These are phyloP conservation scores for Phaffia tasmanica DNA, from an alignment of 768 basidiomycete species.

Conservation along the genomic window DNA sequence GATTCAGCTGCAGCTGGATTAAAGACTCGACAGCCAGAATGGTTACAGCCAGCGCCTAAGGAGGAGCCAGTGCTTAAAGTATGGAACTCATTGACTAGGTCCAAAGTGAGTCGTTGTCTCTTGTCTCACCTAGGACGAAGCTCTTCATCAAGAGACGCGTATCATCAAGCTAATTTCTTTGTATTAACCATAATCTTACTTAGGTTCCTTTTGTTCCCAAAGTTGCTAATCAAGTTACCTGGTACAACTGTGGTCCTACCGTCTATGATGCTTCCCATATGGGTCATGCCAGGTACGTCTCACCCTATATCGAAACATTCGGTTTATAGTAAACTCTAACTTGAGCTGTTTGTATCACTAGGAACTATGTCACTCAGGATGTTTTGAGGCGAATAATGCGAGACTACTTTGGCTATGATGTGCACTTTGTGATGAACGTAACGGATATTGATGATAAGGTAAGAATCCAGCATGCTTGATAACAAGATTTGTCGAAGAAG, in stretches of 20 bases:
- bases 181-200: constrained; percentile 66
- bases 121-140: not conserved
- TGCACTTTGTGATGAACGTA: constrained; percentile 98
- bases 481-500: not conserved
- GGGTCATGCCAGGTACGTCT: constrained; percentile 82
- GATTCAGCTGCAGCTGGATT: no score
- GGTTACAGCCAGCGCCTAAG: no score
- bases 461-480: constrained; percentile 23
- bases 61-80: constrained; percentile 63
- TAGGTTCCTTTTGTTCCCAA: constrained; percentile 34
- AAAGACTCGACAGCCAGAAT: no score
- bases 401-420: constrained; percentile 94
- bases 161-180: constrained; percentile 2
- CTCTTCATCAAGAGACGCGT: not conserved
- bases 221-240: constrained; percentile 51
- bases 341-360: constrained; percentile 34
- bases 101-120: constrained; percentile 52
- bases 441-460: constrained; percentile 99
- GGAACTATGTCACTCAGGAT: constrained; percentile 95
- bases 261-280: constrained; percentile 98
- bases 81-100: constrained; percentile 84
- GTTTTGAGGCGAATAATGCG: constrained; percentile 76
- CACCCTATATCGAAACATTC: not conserved
- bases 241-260: constrained; percentile 99
- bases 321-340: not conserved